These are phyloP conservation scores for Trichoderma harzianum DNA, from an alignment of 2,329 filamentous ascomycete genomes.

Conservation along the genomic window DNA sequence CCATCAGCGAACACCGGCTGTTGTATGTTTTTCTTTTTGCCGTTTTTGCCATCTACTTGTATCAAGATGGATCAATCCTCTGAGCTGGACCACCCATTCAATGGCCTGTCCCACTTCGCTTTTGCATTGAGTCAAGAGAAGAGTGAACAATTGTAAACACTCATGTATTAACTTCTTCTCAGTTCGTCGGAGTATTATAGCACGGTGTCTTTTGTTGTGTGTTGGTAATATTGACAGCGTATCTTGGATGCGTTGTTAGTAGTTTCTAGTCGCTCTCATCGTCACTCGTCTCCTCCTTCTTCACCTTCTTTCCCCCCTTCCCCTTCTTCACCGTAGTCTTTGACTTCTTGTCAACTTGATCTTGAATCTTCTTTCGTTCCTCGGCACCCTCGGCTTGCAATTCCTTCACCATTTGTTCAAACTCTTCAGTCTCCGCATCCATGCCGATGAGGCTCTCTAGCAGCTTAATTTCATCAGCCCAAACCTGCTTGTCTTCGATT, in stretches of 20 bases:
- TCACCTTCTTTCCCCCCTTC: conserved; percentile 27
- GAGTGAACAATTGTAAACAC: no score
- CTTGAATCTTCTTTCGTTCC: conserved; percentile 73
- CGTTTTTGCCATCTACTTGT: no score
- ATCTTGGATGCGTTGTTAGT: neutral
- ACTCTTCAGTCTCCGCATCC: conserved; percentile 72
- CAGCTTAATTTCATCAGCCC: conserved; percentile 93
- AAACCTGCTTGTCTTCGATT: conserved; percentile 75
- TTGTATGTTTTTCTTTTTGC: no score
- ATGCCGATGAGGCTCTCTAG: conserved; percentile 84
- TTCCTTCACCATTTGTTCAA: conserved; percentile 60
- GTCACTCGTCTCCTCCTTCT: conserved; percentile 32
- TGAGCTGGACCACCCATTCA: no score
- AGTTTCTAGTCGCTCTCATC: conserved; percentile 33
- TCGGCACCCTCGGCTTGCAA: conserved; percentile 64
- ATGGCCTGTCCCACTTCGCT: no score
- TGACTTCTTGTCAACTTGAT: conserved; percentile 73
- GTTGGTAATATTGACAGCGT: neutral
- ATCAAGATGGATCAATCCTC: no score
- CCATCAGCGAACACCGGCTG: no score
- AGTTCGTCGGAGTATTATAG: no score
- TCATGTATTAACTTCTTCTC: no score
- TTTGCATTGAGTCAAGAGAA: no score
- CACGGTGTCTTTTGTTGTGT: neutral
- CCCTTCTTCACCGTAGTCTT: conserved; percentile 52